phyloP scores from a whole-genome alignment of 768 basidiomycete species.

The Suillus placidus region DNA sequence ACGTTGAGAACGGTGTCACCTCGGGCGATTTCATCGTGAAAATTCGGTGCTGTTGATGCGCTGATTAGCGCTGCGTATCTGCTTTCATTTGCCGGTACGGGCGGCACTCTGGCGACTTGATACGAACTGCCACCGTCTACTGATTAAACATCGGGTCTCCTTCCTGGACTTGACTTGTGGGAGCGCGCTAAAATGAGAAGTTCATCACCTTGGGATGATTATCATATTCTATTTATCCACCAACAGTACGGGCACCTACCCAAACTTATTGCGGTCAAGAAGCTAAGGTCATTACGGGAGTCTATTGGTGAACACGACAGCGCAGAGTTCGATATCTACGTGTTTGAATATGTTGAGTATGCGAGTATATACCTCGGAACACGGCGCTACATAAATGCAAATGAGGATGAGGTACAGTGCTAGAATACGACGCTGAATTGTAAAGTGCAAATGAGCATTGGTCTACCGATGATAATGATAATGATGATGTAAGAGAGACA shows the following conservation, averaged over 20 bases:
- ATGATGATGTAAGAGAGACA: conserved; percentile 2
- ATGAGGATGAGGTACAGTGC: conserved; percentile 13
- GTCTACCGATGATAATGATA: conserved; percentile 14
- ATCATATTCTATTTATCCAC: background rate
- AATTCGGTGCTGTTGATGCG: background rate
- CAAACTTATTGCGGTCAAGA: background rate
- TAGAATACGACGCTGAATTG: conserved; percentile 14
- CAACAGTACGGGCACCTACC: background rate
- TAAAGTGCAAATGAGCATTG: conserved; percentile 14
- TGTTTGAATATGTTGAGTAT: conserved; percentile 7
- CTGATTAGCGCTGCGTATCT: background rate
- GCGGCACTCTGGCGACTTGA: background rate
- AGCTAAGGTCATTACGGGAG: background rate
- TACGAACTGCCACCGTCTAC: background rate
- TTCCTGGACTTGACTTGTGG: background rate
- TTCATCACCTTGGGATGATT: background rate
- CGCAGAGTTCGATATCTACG: conserved; percentile 2
- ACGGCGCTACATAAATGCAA: conserved; percentile 10
- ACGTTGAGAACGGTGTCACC: background rate
- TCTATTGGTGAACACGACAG: background rate
- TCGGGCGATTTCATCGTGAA: background rate
- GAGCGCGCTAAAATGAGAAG: background rate
- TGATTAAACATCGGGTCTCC: conserved; percentile 13
- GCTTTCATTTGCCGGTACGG: background rate
- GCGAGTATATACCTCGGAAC: conserved; percentile 11